Evolutionary conservation across 495 filamentous ascomycete genomes (phyloP).

Genomic region (Tuber microsphaerosporum): DNA sequence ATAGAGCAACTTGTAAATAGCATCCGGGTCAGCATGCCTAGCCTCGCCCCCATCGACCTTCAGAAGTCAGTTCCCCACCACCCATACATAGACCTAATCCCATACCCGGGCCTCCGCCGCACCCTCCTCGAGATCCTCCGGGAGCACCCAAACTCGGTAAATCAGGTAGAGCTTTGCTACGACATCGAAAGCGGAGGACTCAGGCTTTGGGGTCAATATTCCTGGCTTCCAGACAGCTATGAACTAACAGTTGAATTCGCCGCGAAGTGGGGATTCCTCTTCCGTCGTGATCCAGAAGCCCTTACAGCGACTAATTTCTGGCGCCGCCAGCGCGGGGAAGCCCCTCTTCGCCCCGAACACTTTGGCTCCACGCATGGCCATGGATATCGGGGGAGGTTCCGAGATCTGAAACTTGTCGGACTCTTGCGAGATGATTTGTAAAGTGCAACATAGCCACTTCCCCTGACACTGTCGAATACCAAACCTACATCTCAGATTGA

Average conservation of each 20-base stretch:
- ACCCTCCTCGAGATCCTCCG: conserved; percentile 17
- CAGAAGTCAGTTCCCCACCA: conserved; percentile 28
- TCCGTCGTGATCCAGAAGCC: conserved; percentile 13
- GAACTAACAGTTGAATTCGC: conserved; percentile 23
- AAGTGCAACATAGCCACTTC: not conserved
- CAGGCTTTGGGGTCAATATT: conserved; percentile 24
- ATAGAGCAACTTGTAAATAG: conserved; percentile 9
- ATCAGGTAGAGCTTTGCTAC: conserved; percentile 22
- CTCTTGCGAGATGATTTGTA: conserved; percentile 8
- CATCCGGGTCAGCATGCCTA: conserved; percentile 14
- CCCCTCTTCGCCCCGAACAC: conserved; percentile 7
- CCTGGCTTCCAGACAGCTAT: conserved; percentile 21
- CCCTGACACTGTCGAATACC: not conserved
- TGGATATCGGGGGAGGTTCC: not conserved
- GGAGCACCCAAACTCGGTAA: conserved; percentile 15
- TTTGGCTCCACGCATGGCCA: conserved; percentile 12
- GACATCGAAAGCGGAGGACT: conserved; percentile 24
- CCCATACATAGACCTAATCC: conserved; percentile 36
- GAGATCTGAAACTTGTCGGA: conserved; percentile 10
- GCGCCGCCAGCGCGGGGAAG: conserved; percentile 12
- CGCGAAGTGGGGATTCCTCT: conserved; percentile 24
- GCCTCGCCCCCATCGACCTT: conserved; percentile 17
- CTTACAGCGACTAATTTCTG: conserved; percentile 19
- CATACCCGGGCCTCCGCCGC: conserved; percentile 25
- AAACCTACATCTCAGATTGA: not conserved